Evolutionary conservation across 2,329 filamentous ascomycete genomes (phyloP), one percentile per base, ranked within the genome.

Genomic region (Apiospora pterosperma): DNA sequence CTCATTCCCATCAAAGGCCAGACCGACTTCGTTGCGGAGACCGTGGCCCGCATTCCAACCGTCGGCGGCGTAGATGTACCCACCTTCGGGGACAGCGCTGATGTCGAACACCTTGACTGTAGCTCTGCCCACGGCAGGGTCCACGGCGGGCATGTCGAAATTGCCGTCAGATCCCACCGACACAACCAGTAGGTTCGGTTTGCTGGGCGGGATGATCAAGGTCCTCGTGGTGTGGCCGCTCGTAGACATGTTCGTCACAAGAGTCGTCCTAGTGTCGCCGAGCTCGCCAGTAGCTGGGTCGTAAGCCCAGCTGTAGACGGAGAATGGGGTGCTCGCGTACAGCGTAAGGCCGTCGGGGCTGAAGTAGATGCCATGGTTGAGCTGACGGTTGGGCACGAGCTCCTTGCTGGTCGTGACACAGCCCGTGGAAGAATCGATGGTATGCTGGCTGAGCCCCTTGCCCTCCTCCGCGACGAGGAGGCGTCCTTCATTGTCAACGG

Each of bases 21-120:
- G 67, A 28, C 88, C 88, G 5, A 90, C 87, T 8, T 86, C 85
- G 69, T 90, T 91, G 12, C 88, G 81, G 11, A 91, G 79, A 23
- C 88, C 88, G 81, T 85, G 90, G 1, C 86, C 73, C 4, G 70
- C 72, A 25, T 70, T 70, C 71, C 72, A 75, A 16, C 73, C 73
- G 7, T 78, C 28, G 81, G 74, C 63, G 52, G 82, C 79, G 16
- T 77, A 82, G 59, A 82, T 74, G 68, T 76, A 77, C 1, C 77
- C 73, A 1, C 67, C 70, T 36, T 36, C 34, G 21, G 75, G 64
- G 19, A 68, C 36, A 34, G 66, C 39, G 19, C 65, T 70, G 8
- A 76, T 48, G 52, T 75, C 67, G 63, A 76, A 76, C 4, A 84
- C 85, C 68, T 85, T 87, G 69, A 90, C 82, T 61, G 87, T 85